Base-by-base conservation (phyloP, 2,329 filamentous ascomycete species). In the Coccinonectria pachysandricola region DNA sequence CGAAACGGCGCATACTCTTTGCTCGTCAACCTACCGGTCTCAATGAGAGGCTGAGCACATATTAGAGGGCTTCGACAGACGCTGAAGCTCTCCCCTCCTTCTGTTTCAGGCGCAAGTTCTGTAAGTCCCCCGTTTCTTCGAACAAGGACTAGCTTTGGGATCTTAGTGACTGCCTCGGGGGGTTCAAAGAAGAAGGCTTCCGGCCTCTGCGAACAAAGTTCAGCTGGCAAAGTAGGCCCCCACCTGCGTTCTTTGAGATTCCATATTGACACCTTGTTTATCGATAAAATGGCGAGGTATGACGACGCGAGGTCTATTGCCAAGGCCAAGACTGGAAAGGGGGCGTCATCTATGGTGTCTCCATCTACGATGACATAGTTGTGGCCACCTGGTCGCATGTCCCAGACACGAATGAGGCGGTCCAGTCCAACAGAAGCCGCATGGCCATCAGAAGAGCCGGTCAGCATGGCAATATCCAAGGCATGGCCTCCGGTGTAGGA, bases 401-500 rank as follows among this genome's bases (percentile, higher is more conserved):
- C 62, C 76, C 78, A 83, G 2, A 83, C 59, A 10, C 72, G 66
- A 9, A 85, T 74, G 8, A 65, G 60, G 24, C 79, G 67, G 44
- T 88, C 83, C 1, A 88, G 59, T 1, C 76, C 78, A 19, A 81
- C 66, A 2, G 79, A 81, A 5, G 78, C 69, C 12, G 87, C 54
- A 27, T 78, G 64, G 0, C 79, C 79, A 26, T 71, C 68, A 2
- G 66, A 57, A 6, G 72, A 79, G 10, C 75, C 64, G 5, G 65
- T 55, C 33, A 88, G 54, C 46, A 76, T 67, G 8, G 72, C 71
- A 19, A 88, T 64, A 44, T 88, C 82, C 8, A 88, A 62, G 6
- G 59, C 54, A 45, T 88, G 83, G 0, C 76, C 76, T 9, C 65
- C 62, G 14, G 61, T 60, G 8, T 86, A 49, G 2, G 71, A 73